These are phyloP conservation scores for Colletotrichum incanum DNA, from an alignment of 2,329 filamentous ascomycete genomes.

Conservation along the genomic window DNA sequence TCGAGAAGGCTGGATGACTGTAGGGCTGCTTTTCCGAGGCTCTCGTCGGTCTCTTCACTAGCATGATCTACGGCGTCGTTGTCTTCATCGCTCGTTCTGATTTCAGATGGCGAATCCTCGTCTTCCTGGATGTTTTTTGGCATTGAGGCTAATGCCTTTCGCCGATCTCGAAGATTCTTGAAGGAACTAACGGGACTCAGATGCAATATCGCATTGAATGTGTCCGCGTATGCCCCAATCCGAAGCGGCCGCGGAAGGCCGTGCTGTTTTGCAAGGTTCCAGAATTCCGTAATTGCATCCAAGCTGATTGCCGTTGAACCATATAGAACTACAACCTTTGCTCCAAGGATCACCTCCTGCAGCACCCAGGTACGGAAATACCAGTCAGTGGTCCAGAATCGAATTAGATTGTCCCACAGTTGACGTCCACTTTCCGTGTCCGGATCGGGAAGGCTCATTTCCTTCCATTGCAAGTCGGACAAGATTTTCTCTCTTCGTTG, in stretches of 20 bases:
- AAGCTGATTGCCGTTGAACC: constrained; percentile 18
- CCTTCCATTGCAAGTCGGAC: constrained; percentile 21
- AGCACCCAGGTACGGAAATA: constrained; percentile 37
- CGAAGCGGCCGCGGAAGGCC: constrained; percentile 12
- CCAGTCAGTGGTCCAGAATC: constrained; percentile 33
- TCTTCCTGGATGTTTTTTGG: not conserved
- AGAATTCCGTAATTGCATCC: constrained; percentile 27
- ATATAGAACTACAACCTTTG: constrained; percentile 24
- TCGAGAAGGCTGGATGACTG: not conserved
- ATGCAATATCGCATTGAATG: constrained; percentile 20
- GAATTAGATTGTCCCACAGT: constrained; percentile 11
- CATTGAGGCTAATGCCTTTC: not conserved
- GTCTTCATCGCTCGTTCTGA: not conserved
- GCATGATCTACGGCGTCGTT: not conserved
- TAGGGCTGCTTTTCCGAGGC: not conserved
- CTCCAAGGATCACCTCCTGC: constrained; percentile 29
- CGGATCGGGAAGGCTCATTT: constrained; percentile 7
- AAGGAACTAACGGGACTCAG: constrained; percentile 22
- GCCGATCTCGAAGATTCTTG: constrained; percentile 15
- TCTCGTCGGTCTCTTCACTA: not conserved
- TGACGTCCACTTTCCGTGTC: not conserved
- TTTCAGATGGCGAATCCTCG: not conserved
- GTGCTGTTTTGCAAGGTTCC: constrained; percentile 10
- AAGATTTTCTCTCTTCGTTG: not conserved
- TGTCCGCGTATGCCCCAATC: constrained; percentile 22